phyloP scores from a whole-genome alignment of 441 rosid species.

The Dalechampia spathulata region DNA sequence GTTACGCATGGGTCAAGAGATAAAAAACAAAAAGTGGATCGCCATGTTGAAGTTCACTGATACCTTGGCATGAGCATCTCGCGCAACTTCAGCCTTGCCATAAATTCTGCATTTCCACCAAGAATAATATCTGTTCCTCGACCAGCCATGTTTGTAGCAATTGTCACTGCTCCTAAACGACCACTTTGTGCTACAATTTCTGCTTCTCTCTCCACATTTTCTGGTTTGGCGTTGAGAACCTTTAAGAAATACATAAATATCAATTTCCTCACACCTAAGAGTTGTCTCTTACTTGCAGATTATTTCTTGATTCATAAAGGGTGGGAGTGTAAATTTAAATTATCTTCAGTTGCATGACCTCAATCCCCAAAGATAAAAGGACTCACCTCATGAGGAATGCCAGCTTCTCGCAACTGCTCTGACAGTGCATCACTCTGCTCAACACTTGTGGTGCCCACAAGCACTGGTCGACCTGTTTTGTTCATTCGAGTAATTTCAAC shows the following conservation, averaged over 20 bases:
- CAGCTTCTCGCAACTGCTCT: conserved; percentile 70
- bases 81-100: conserved; percentile 96
- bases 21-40: conserved; percentile 7
- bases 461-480: conserved; percentile 88
- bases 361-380: conserved; percentile 8
- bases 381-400: conserved; percentile 85
- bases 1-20: neutral
- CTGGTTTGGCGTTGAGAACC: conserved; percentile 99
- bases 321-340: neutral
- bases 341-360: neutral
- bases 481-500: conserved; percentile 95
- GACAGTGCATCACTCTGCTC: conserved; percentile 96
- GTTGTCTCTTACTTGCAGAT: neutral
- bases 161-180: conserved; percentile 93
- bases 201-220: conserved; percentile 99
- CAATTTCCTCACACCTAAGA: conserved; percentile 6
- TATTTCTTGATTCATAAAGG: neutral
- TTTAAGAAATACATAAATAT: conserved; percentile 28
- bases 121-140: conserved; percentile 98
- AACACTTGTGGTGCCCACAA: conserved; percentile 97
- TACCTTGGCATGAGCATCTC: conserved; percentile 99
- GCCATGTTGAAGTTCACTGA: conserved; percentile 9
- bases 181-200: conserved; percentile 99
- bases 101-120: conserved; percentile 97
- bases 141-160: conserved; percentile 99